Base-by-base conservation (phyloP, 805 yeast species). In the Yamadazyma endophytica region DNA sequence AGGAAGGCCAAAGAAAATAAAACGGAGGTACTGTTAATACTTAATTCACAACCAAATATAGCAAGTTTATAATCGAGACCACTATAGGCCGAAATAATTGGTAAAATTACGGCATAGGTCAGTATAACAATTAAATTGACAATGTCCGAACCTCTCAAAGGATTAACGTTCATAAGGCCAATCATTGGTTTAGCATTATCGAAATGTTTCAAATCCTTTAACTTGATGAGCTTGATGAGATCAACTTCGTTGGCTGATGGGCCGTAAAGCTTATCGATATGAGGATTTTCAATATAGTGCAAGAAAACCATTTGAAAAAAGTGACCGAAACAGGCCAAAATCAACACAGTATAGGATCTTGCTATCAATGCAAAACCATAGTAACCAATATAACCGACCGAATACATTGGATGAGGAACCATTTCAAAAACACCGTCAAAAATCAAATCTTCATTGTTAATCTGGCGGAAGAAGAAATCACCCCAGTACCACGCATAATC, bases 401-500 rank as follows among this genome's bases (percentile, higher is more conserved):
- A 82, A 54, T 85, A 85, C 95, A 85, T 85, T 32, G 95, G 95
- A 51, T 85, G 95, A 13, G 95, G 95, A 11, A 88, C 85, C 70
- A 85, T 72, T 55, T 85, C 90, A 54, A 84, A 85, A 7, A 85
- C 92, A 24, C 95, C 95, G 53, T 86, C 95, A 57, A 85, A 85
- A 18, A 84, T 80, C 46, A 85, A 68, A 36, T 81, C 80, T 51
- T 68, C 75, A 40, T 74, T 75, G 43, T 64, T 65, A 42, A 64
- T 60, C 51, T 82, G 83, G 33, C 87, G 64, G 60, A 85, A 85
- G 70, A 85, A 85, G 60, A 85, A 85, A 57, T 86, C 95, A 17
- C 95, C 95, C 95, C 95, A 85, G 56, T 85, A 85, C 95, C 95
- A 85, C 8, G 95, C 95, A 52, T 79, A 85, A 51, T 85, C 95